phyloP scores from a whole-genome alignment of 176 grass and related monocot species.

The Zea luxurians region DNA sequence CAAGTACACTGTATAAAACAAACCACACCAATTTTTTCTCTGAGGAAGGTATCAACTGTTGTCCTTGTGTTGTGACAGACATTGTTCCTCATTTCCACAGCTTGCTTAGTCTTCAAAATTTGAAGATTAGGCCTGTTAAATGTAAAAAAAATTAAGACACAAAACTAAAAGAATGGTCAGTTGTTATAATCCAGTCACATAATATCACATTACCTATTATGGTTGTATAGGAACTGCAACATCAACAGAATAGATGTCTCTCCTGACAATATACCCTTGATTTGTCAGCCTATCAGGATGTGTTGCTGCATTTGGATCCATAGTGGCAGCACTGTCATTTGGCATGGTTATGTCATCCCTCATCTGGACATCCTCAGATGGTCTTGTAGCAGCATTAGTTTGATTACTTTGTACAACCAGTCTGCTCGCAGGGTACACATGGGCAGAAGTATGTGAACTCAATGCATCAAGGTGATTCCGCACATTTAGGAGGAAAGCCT shows the following conservation, averaged over 20 bases:
- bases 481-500: too few species aligned
- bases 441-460: too few species aligned
- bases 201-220: constrained; percentile 55
- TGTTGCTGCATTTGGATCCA: constrained; percentile 49
- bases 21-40: constrained; percentile 71
- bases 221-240: constrained; percentile 76
- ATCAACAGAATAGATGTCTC: constrained; percentile 57
- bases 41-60: constrained; percentile 78
- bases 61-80: constrained; percentile 87
- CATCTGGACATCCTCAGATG: too few species aligned
- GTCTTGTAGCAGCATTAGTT: too few species aligned
- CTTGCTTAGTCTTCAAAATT: constrained; percentile 81
- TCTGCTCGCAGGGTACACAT: too few species aligned
- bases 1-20: not conserved
- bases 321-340: constrained; percentile 42
- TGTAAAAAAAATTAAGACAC: not conserved
- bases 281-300: constrained; percentile 52
- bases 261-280: constrained; percentile 46
- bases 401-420: too few species aligned
- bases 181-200: not conserved
- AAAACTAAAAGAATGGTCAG: constrained; percentile 19
- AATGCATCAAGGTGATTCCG: too few species aligned
- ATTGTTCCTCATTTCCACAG: constrained; percentile 77
- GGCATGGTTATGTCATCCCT: not conserved
- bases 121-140: constrained; percentile 66